phyloP scores from a whole-genome alignment of 176 grass and related monocot species.

The Cenchrus americanus region DNA sequence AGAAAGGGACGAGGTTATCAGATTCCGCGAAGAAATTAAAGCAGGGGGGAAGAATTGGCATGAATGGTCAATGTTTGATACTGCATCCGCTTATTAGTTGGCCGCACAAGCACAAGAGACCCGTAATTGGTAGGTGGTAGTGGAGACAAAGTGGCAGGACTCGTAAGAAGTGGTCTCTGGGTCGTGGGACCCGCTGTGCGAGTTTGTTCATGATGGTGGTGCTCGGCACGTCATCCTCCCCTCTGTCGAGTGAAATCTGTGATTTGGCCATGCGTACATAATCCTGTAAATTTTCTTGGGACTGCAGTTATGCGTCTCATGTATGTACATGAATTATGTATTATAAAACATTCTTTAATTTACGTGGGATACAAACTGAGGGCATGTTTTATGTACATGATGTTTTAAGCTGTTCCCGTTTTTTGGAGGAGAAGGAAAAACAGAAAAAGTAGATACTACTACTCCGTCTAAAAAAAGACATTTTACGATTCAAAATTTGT shows the following conservation, averaged over 20 bases:
- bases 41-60: neutral
- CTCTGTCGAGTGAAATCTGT: neutral
- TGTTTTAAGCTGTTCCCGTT: no score
- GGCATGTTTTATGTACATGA: no score
- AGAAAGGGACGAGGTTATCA: neutral
- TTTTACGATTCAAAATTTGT: no score
- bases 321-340: neutral
- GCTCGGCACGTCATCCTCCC: slow-evolving; percentile 23
- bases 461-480: no score
- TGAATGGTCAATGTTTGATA: neutral
- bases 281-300: neutral
- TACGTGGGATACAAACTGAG: neutral
- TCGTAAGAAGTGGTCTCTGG: neutral
- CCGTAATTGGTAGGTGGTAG: slow-evolving; percentile 6
- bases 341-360: neutral
- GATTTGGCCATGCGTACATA: neutral
- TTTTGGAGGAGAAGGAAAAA: no score
- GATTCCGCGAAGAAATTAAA: neutral
- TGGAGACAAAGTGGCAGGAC: slow-evolving; percentile 40
- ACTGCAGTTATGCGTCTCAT: neutral
- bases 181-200: neutral
- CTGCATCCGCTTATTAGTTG: neutral
- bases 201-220: neutral
- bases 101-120: neutral
- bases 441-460: neutral